Conservation (phyloP, 108 stramenopile species). For the Schizochytrium sp. region DNA sequence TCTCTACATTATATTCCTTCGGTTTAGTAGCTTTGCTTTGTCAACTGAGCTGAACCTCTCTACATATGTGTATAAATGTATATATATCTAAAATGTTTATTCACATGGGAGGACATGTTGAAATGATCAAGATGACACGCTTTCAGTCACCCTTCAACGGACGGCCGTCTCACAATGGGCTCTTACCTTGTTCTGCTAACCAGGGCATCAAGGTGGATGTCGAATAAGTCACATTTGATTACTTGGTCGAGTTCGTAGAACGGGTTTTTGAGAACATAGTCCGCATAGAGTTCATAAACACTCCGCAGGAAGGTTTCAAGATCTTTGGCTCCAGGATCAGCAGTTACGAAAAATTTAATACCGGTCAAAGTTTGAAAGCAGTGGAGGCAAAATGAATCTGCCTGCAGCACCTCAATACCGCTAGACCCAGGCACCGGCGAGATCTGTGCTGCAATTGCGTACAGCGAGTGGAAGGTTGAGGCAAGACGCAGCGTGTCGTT, state of each 20-base stretch:
- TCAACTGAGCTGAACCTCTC: no score
- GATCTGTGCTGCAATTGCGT: constrained; percentile 78
- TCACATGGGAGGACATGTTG: no score
- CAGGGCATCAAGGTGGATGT: constrained; percentile 68
- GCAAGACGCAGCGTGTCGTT: constrained; percentile 79
- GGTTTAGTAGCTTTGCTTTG: no score
- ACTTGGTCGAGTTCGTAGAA: constrained; percentile 81
- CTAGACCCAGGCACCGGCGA: constrained; percentile 72
- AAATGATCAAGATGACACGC: no score
- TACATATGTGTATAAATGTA: no score
- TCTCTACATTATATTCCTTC: no score
- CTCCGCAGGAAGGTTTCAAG: constrained; percentile 70
- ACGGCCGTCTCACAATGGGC: neutral
- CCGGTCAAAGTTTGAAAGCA: constrained; percentile 76
- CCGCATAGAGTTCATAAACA: constrained; percentile 77
- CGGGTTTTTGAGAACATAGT: constrained; percentile 81
- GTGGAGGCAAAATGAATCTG: constrained; percentile 72
- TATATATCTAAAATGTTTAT: neutral
- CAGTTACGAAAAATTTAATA: constrained; percentile 78
- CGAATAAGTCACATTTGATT: constrained; percentile 78
- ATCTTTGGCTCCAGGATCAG: constrained; percentile 71
- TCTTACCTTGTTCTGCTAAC: constrained; percentile 52
- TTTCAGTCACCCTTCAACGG: no score
- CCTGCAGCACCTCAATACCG: constrained; percentile 77
- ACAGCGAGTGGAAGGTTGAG: constrained; percentile 79